These are phyloP conservation scores for Pythium grandisporangium DNA, from an alignment of 352 stramenopile genomes.

Conservation along the genomic window DNA sequence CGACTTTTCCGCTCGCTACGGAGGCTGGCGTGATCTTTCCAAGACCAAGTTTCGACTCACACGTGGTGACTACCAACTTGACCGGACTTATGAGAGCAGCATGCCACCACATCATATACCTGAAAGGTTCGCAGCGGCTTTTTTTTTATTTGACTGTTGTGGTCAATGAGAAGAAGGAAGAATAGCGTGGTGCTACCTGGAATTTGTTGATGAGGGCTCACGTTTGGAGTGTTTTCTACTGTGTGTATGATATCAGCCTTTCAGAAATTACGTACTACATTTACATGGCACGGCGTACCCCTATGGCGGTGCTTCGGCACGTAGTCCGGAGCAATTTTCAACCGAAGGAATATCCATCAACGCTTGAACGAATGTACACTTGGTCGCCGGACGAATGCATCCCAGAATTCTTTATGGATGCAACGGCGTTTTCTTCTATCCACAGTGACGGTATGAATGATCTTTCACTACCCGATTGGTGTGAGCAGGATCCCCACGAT, in stretches of 20 bases:
- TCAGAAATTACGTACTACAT: slow-evolving; percentile 96
- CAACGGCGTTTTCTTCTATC: slow-evolving; percentile 77
- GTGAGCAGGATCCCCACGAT: slow-evolving; percentile 24
- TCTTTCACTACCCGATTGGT: slow-evolving; percentile 74
- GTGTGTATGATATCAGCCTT: no score
- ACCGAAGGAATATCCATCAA: slow-evolving; percentile 89
- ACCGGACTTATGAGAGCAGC: slow-evolving; percentile 85
- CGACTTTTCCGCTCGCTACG: slow-evolving; percentile 63
- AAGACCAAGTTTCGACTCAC: slow-evolving; percentile 93
- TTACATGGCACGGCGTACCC: slow-evolving; percentile 90
- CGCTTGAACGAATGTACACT: slow-evolving; percentile 85
- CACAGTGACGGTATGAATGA: slow-evolving; percentile 68
- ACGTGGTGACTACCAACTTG: slow-evolving; percentile 91
- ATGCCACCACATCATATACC: slow-evolving; percentile 90
- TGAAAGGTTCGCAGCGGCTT: slow-evolving; percentile 48
- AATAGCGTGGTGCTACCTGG: no score
- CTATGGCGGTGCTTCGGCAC: slow-evolving; percentile 69
- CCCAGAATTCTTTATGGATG: slow-evolving; percentile 91
- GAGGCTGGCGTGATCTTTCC: slow-evolving; percentile 82
- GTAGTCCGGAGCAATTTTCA: slow-evolving; percentile 92
- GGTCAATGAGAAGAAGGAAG: neutral
- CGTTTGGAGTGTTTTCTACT: no score
- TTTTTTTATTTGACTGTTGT: neutral
- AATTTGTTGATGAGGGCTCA: no score
- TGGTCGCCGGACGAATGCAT: slow-evolving; percentile 97